Conservation (phyloP, 257 asterid species). For the Rubia yunnanensis region DNA sequence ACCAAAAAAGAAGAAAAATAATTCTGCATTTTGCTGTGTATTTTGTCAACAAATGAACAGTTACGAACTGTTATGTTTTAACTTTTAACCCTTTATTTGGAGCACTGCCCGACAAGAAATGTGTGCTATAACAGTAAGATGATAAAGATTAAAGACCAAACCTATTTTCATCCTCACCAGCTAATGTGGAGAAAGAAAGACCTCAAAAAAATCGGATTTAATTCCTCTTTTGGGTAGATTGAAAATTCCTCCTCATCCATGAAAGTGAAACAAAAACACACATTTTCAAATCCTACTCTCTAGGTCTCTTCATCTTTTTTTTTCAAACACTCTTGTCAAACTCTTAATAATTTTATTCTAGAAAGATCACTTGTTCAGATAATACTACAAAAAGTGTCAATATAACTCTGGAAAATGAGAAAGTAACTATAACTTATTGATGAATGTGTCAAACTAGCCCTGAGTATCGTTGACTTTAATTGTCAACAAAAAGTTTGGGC, state of each 20-base stretch:
- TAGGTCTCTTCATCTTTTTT: too few relatives aligned
- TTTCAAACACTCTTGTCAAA: too few relatives aligned
- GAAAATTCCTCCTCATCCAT: background rate
- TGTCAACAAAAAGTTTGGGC: too few relatives aligned
- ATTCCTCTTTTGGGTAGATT: background rate
- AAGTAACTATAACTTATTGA: too few relatives aligned
- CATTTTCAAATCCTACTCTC: too few relatives aligned
- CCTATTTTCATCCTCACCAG: conserved; percentile 16
- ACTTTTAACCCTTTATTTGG: conserved; percentile 3
- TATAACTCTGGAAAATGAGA: too few relatives aligned
- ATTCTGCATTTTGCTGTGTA: conserved; percentile 1
- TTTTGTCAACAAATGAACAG: conserved; percentile 4
- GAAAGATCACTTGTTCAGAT: too few relatives aligned
- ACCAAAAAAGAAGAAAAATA: background rate
- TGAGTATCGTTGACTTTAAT: too few relatives aligned
- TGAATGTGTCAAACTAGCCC: too few relatives aligned
- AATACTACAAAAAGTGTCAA: too few relatives aligned
- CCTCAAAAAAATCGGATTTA: background rate
- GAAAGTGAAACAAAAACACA: background rate
- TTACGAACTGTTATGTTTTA: background rate
- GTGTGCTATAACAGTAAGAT: conserved; percentile 23
- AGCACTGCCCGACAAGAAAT: conserved; percentile 38
- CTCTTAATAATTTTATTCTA: too few relatives aligned
- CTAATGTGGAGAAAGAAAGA: conserved; percentile 1
- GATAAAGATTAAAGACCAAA: conserved; percentile 24